Base-by-base conservation (phyloP, 2,329 filamentous ascomycete genomes). In the Epichloe gansuensis region DNA sequence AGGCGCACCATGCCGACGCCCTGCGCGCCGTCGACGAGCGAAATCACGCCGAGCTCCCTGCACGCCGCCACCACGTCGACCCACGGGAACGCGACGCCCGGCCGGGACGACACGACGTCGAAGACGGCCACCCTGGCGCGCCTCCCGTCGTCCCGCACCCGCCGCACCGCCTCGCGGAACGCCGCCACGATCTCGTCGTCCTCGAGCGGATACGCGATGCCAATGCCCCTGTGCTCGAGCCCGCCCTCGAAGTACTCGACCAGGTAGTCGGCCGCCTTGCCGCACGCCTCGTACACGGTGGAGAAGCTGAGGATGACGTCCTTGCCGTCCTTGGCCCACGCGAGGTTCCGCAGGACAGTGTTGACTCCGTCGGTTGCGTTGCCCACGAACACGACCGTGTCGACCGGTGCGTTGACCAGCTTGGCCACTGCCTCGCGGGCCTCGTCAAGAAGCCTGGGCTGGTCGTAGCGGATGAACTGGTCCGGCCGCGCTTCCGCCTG, bases 321-420 rank as follows among this genome's bases (percentile, higher is more conserved):
- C 25, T 81, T 79, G 55, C 90, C 85, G 55, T 85, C 83, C 0
- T 73, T 65, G 39, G 79, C 66, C 75, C 83, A 95, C 1, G 65
- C 62, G 2, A 96, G 67, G 63, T 86, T 91, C 43, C 85, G 81
- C n/a, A 95, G 76, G 5, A 95, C 80, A 0, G 82, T 87, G 69
- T 93, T 91, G 46, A 90, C 69, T 25, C 81, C 88, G 0, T 79
- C 83, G 0, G 88, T 94, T 12, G 90, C 88, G 65, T 96, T 96
- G 53, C 79, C 72, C 1, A 95, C 82, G 57, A 94, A 84, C 1
- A 95, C 89, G 41, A 87, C 72, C 9, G 83, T 81, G 9, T 83
- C 75, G 1, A 73, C 63, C 0, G 84, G 81, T 0, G 79, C 84
- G 55, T 86, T 79, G 55, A 96, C 71, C 23, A 88, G 62, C 25